A percentile compares a stretch with the other conserved stretches of the same genome.
These are phyloP conservation scores for Apium graveolens DNA, from an alignment of 129 eudicot species.

Conservation along the genomic window DNA sequence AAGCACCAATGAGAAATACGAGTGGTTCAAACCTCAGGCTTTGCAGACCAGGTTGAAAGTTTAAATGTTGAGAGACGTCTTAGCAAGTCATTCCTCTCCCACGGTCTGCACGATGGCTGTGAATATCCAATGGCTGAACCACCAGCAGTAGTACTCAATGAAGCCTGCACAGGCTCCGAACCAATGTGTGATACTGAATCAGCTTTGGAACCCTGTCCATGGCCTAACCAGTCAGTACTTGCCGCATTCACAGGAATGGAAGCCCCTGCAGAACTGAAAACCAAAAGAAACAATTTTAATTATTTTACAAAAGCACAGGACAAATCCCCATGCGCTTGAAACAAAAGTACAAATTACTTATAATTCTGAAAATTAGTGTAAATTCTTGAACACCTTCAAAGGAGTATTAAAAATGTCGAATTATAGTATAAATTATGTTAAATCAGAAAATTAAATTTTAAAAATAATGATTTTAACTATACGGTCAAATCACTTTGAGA, in stretches of 20 bases:
- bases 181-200: conserved; percentile 63
- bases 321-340: background rate
- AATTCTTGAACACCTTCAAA: too few relatives aligned
- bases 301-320: background rate
- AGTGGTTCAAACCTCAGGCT: conserved; percentile 63
- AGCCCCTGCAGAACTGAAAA: conserved; percentile 78
- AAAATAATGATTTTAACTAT: too few relatives aligned
- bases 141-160: conserved; percentile 62
- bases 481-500: too few relatives aligned
- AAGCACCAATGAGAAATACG: conserved; percentile 3
- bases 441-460: too few relatives aligned
- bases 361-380: background rate
- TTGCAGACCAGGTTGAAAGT: conserved; percentile 77
- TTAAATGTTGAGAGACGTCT: conserved; percentile 76
- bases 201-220: conserved; percentile 68
- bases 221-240: conserved; percentile 69
- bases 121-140: conserved; percentile 82
- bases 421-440: too few relatives aligned
- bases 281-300: background rate
- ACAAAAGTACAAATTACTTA: background rate
- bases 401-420: background rate
- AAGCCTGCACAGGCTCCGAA: conserved; percentile 55
- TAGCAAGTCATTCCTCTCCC: conserved; percentile 94
- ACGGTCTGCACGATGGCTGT: conserved; percentile 90
- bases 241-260: conserved; percentile 72